Evolutionary conservation across 768 basidiomycete species (phyloP), one percentile per base, ranked within the genome.

Genomic region (Boletus barrowsii): DNA sequence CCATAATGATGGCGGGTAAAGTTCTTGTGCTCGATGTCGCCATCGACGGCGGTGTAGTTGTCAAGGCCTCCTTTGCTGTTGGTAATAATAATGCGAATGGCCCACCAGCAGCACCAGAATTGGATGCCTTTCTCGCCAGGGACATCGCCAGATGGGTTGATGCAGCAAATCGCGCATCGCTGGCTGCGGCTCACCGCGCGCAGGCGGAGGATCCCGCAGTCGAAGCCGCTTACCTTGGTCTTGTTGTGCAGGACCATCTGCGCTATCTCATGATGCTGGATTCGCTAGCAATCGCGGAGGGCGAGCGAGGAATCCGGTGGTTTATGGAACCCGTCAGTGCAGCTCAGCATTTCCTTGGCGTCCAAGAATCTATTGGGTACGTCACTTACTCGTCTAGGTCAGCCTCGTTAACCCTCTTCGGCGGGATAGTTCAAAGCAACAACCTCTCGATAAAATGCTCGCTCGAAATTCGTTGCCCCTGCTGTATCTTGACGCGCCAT

Each of bases 1-100:
- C 79, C 0, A 72, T 89, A 37, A 78, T 86, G 18, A 78, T 90
- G 36, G 90, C 83, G 4, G 90, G 90, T 2, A 89, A 89, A 66
- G 83, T 90, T n/a, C 73, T 92, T 10, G 88, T 91, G 33, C 72
- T 91, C 50, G 90, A 92, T 65, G 77, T 90, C 54, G 85, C 88
- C 60, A 79, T 92, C 57, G 68, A 72, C 13, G 68, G 62, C 44
- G 55, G 56, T 26, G 76, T 79, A 0, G 79, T 74, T 39, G 81
- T 89, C 60, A 91, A 88, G 66, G 88, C 86, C 3, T 84, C 87
- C 9, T 90, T 87, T 67, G 90, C 87, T 1, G 76, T 82, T 30
- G 63, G 70, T 24, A 69, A 73, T 33, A 70, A 75, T n/a, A 76
- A 73, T 42, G 72, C 79, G 3, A 79, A 73, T 35, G 78, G 79